Percentiles rank a stretch among this genome's conserved stretches.
Evolutionary conservation across 2,329 filamentous ascomycete species (phyloP).

Genomic region (Lachnellula hyalina): DNA sequence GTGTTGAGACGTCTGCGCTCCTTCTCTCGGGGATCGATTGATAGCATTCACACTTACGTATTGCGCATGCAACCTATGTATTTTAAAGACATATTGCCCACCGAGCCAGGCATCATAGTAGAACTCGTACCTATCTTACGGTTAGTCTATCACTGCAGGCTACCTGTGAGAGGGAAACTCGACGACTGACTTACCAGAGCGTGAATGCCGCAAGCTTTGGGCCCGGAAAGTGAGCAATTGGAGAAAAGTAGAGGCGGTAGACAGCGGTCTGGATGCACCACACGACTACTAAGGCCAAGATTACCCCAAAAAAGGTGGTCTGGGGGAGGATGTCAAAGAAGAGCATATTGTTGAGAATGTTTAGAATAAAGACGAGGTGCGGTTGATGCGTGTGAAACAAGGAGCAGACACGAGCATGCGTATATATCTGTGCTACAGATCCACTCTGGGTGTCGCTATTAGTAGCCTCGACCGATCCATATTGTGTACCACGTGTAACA

Average conservation of each 20-base stretch:
- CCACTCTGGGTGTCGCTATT: neutral
- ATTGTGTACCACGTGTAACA: neutral
- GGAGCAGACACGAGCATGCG: neutral
- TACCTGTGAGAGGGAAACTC: neutral
- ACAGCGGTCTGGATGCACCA: conserved; percentile 3
- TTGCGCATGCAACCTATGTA: conserved; percentile 37
- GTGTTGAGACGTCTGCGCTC: neutral
- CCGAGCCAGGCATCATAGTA: conserved; percentile 40
- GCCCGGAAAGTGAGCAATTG: conserved; percentile 30
- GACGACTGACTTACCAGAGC: conserved; percentile 12
- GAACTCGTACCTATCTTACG: conserved; percentile 22
- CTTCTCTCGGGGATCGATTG: neutral
- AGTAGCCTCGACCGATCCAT: neutral
- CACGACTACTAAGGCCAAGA: neutral
- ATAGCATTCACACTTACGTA: conserved; percentile 23
- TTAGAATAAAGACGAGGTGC: neutral
- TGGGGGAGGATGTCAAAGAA: neutral
- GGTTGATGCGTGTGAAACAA: neutral
- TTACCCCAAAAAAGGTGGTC: neutral
- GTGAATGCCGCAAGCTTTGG: conserved; percentile 31
- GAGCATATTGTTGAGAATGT: neutral
- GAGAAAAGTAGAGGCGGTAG: conserved; percentile 32
- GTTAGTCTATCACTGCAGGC: neutral
- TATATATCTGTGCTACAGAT: neutral
- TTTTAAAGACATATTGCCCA: conserved; percentile 39